Conservation (phyloP, 2,329 filamentous ascomycete genomes). For the Colletotrichum simmondsii region DNA sequence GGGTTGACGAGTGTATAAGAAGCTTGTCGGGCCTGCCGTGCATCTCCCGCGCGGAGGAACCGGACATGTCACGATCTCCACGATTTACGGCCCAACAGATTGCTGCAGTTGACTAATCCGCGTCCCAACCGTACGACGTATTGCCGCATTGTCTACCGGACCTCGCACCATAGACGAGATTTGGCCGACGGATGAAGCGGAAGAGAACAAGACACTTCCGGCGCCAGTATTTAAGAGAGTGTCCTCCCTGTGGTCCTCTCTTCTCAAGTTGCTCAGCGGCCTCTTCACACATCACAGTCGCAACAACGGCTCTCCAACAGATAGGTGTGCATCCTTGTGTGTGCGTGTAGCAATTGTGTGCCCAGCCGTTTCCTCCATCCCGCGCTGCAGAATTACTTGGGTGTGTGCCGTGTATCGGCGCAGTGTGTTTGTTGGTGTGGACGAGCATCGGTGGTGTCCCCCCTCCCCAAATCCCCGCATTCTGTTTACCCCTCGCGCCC, state of each 20-base stretch:
- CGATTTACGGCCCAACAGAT: background rate
- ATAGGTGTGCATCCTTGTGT: constrained; percentile 8
- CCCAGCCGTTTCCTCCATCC: background rate
- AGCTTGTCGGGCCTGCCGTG: background rate
- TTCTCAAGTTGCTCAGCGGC: background rate
- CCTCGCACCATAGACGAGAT: background rate
- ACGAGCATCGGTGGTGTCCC: background rate
- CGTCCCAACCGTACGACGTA: background rate
- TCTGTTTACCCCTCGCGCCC: constrained; percentile 27
- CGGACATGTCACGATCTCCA: background rate
- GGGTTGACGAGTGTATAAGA: background rate
- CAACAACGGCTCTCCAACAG: background rate
- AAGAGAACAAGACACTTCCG: background rate
- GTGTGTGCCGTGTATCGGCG: background rate
- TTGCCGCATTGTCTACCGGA: background rate
- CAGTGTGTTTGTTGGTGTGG: background rate
- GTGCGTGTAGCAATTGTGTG: background rate
- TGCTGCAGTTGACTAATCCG: background rate
- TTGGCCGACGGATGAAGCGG: background rate
- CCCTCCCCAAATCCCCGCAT: constrained; percentile 26
- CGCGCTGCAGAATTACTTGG: background rate
- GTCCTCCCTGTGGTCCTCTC: background rate
- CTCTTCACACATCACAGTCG: background rate
- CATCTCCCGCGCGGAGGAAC: background rate
- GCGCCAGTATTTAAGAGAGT: background rate